Conservation (phyloP, 768 basidiomycete genomes). For the Mycena polygramma region DNA sequence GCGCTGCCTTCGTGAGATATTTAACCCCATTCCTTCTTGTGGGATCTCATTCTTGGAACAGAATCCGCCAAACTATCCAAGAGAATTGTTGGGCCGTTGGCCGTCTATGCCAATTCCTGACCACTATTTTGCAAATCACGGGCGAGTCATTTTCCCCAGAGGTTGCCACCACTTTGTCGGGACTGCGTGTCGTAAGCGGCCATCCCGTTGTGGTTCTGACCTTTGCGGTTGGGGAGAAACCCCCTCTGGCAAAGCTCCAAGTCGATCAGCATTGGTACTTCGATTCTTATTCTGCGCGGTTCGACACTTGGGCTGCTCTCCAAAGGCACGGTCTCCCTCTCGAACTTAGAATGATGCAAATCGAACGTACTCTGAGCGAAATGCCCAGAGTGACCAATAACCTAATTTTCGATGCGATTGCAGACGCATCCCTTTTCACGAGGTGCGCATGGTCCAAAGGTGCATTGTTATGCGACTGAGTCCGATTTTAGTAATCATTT, state of each 20-base stretch:
- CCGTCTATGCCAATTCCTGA: conserved; percentile 2
- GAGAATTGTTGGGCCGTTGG: too few species aligned
- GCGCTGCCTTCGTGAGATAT: neutral
- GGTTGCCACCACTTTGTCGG: neutral
- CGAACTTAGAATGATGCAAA: neutral
- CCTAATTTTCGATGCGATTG: conserved; percentile 6
- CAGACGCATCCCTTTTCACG: conserved; percentile 17
- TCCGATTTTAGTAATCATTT: neutral
- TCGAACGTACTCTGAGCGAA: neutral
- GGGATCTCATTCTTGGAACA: neutral
- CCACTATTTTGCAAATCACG: neutral
- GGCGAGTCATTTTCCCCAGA: conserved; percentile 2
- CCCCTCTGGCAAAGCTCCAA: conserved; percentile 4
- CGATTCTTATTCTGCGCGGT: neutral
- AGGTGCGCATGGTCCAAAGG: neutral
- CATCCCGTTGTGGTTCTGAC: neutral
- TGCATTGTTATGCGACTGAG: neutral
- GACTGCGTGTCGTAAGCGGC: too few species aligned
- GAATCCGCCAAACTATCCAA: neutral
- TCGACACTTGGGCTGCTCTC: neutral
- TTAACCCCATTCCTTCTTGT: neutral
- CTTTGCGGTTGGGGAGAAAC: neutral
- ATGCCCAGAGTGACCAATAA: neutral
- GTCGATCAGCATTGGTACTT: neutral
- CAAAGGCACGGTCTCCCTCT: neutral